phyloP scores from a whole-genome alignment of 2,329 filamentous ascomycete genomes.

The Xylaria sp. region DNA sequence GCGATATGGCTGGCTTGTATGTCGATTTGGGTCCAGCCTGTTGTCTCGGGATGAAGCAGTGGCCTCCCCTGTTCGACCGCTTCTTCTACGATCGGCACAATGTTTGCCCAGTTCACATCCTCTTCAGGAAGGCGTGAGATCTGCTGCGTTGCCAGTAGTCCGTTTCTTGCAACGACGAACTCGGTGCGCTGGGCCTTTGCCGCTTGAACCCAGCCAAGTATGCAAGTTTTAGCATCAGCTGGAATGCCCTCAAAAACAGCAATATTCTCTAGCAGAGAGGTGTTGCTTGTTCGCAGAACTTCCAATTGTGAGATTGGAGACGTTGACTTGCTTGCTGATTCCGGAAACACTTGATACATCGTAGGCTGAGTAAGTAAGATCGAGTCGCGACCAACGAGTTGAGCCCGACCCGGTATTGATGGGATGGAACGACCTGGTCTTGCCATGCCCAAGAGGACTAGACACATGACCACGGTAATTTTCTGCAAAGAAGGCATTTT shows the following conservation, averaged over 20 bases:
- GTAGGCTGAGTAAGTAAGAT: constrained; percentile 38
- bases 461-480: background rate
- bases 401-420: background rate
- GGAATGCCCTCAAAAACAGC: constrained; percentile 52
- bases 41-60: constrained; percentile 45
- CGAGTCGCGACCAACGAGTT: background rate
- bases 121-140: constrained; percentile 38
- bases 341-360: constrained; percentile 44
- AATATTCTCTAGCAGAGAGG: constrained; percentile 48
- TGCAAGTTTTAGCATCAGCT: constrained; percentile 44
- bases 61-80: constrained; percentile 32
- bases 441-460: constrained; percentile 18
- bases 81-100: constrained; percentile 42
- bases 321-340: constrained; percentile 28
- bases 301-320: constrained; percentile 33
- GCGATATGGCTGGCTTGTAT: constrained; percentile 36
- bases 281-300: constrained; percentile 27
- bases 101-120: constrained; percentile 41
- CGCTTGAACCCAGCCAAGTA: constrained; percentile 51
- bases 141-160: constrained; percentile 41
- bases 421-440: background rate
- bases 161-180: constrained; percentile 52
- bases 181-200: constrained; percentile 51
- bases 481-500: constrained; percentile 26
- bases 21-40: constrained; percentile 45